Conservation (phyloP, 1,284 basidiomycete genomes). For the Leccinum griseonigrum region DNA sequence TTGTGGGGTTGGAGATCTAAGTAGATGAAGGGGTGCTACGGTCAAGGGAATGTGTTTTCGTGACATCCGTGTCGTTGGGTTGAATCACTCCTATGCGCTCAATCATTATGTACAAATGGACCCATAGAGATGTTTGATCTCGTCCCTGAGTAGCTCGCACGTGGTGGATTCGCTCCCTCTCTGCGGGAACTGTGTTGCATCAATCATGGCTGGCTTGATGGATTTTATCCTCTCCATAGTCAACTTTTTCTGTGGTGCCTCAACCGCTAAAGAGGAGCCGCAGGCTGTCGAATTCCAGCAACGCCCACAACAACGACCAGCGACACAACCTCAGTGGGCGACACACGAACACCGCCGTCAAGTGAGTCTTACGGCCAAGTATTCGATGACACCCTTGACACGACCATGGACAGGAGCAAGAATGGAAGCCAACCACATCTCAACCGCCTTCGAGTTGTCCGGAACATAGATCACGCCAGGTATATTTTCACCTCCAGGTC, state of each 20-base stretch:
- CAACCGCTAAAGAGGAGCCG: conserved; percentile 13
- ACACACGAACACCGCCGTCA: conserved; percentile 3
- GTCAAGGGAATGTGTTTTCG: conserved; percentile 32
- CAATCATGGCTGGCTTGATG: conserved; percentile 23
- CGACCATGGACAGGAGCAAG: conserved; percentile 15
- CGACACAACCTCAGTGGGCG: conserved; percentile 5
- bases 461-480: conserved; percentile 17
- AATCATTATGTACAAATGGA: conserved; percentile 11
- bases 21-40: conserved; percentile 1
- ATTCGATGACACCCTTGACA: conserved; percentile 1
- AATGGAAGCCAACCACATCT: conserved; percentile 13
- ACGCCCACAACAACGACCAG: conserved; percentile 5
- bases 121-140: background rate
- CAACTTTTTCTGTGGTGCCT: conserved; percentile 24
- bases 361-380: background rate
- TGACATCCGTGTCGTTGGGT: conserved; percentile 26
- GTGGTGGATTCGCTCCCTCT: background rate
- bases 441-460: conserved; percentile 3
- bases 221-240: conserved; percentile 28
- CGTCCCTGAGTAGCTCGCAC: background rate
- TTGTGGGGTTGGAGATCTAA: conserved; percentile 76
- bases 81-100: conserved; percentile 12
- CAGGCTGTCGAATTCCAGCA: conserved; percentile 9
- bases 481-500: conserved; percentile 1
- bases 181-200: background rate